phyloP scores from a whole-genome alignment of 1,284 basidiomycete genomes.

The Melampsora americana region DNA sequence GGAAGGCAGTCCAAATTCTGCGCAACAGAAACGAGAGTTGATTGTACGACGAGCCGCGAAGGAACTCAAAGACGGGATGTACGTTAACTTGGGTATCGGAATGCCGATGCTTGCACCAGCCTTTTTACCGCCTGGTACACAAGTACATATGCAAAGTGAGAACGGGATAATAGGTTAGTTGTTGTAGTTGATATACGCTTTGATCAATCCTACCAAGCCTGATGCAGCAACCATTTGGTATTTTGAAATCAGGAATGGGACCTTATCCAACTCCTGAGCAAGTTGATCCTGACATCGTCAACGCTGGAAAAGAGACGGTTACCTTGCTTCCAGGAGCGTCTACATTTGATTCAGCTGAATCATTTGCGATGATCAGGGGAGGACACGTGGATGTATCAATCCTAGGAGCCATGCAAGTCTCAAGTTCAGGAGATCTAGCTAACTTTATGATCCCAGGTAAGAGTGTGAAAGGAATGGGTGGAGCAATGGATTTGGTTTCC shows the following conservation, averaged over 20 bases:
- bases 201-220: background rate
- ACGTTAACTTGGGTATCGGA: conserved; percentile 68
- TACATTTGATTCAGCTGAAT: conserved; percentile 85
- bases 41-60: conserved; percentile 83
- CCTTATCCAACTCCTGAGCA: conserved; percentile 82
- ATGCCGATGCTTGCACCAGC: conserved; percentile 93
- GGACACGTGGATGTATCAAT: conserved; percentile 94
- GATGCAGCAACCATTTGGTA: background rate
- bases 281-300: conserved; percentile 87
- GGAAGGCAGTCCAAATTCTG: conserved; percentile 45
- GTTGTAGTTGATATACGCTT: background rate
- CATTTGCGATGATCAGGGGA: conserved; percentile 89
- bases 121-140: conserved; percentile 71
- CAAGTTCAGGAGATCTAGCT: conserved; percentile 85
- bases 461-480: conserved; percentile 71
- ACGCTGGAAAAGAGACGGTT: conserved; percentile 55
- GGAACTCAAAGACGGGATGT: conserved; percentile 85
- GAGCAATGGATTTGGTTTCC: conserved; percentile 92
- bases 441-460: conserved; percentile 96
- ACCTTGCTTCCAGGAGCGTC: conserved; percentile 70
- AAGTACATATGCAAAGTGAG: conserved; percentile 89
- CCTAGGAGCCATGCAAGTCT: conserved; percentile 88
- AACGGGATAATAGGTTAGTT: conserved; percentile 74
- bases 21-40: conserved; percentile 63
- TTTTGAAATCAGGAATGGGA: conserved; percentile 65